Base-by-base conservation (phyloP, 208 protist genomes). In the Leishmania braziliensis region DNA sequence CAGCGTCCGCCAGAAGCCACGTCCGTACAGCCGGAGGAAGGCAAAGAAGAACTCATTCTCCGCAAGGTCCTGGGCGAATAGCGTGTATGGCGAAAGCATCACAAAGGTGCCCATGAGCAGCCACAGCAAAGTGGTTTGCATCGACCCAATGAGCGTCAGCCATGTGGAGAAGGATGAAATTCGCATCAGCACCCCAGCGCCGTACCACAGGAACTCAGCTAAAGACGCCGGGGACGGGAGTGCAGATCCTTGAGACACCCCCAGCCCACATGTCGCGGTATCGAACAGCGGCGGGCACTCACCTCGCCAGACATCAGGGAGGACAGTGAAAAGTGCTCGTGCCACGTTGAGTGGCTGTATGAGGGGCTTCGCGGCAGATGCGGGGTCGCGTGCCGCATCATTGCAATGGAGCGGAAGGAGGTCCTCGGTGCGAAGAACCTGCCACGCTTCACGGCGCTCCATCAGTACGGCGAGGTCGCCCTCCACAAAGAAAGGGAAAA, bases 401-500 rank as follows among this genome's bases (percentile, higher is more conserved):
- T 54, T 36, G 46, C 81, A 84, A 43, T 6, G 6, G 18, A 84
- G 63, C 16, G 81, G 81, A 46, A 84, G 81, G 16, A 84, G 69
- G 43, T 53, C 66, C 65, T 84, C 81, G 56, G 66, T 33, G 23
- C 69, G 81, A 18, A 84, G 75, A 14, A 80, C 65, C 29, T 72
- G 51, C 81, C 63, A 77, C 29, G 75, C 81, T 29, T 84, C 75
- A 33, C 68, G 54, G 51, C 74, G 74, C 48, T 58, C 33, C 81
- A 84, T 84, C 2, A 84, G 3, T 12, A 71, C 58, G n/a, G 65
- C 73, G 23, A 76, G 60, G 50, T 84, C 81, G 0, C 75, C 75
- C 81, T 84, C 81, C 16, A 65, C 75, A 36, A 80, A 77, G 50
- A 84, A 84, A 5, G 81, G 81, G 20, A 79, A 80, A 18, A 84